These are phyloP conservation scores for Strobilomyces echinocephalus DNA, from an alignment of 768 basidiomycete genomes.

Conservation along the genomic window DNA sequence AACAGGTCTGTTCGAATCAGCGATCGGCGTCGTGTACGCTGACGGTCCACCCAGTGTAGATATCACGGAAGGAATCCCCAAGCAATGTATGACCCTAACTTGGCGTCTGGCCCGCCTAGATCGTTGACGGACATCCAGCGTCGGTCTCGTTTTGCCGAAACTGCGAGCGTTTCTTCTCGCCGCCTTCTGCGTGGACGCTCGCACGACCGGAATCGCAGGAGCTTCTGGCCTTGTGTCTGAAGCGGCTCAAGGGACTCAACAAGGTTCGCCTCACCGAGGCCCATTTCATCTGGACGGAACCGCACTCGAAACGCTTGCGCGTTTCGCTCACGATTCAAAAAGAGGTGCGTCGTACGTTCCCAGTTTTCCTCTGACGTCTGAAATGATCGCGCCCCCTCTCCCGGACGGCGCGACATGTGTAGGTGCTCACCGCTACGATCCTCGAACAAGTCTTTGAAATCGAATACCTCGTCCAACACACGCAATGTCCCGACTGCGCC, in stretches of 20 bases:
- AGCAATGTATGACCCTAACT: slow-evolving; percentile 58
- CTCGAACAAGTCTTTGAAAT: slow-evolving; percentile 97
- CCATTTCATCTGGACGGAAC: slow-evolving; percentile 99
- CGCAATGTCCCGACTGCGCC: slow-evolving; percentile 93
- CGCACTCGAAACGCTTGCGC: slow-evolving; percentile 88
- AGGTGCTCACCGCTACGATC: slow-evolving; percentile 92
- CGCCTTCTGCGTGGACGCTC: slow-evolving; percentile 81
- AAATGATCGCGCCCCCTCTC: neutral
- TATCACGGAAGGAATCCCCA: slow-evolving; percentile 97
- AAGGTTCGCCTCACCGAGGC: slow-evolving; percentile 98
- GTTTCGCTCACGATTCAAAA: slow-evolving; percentile 98
- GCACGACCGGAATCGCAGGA: slow-evolving; percentile 90
- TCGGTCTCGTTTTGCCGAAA: slow-evolving; percentile 92
- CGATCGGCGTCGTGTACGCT: neutral
- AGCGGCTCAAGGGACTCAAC: slow-evolving; percentile 88
- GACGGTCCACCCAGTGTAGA: slow-evolving; percentile 59
- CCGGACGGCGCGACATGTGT: slow-evolving; percentile 12
- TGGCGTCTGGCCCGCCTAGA: neutral
- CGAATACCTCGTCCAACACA: slow-evolving; percentile 90
- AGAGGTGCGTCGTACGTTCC: slow-evolving; percentile 54
- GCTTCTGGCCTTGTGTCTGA: slow-evolving; percentile 88
- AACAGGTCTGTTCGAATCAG: slow-evolving; percentile 60
- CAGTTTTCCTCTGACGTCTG: too few relatives aligned
- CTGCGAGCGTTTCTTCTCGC: slow-evolving; percentile 92
- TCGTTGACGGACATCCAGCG: slow-evolving; percentile 40